Percentiles rank a stretch among this genome's conserved stretches.
These are phyloP conservation scores for Raffaelea albimanens DNA, from an alignment of 2,329 filamentous ascomycete genomes.

Conservation along the genomic window DNA sequence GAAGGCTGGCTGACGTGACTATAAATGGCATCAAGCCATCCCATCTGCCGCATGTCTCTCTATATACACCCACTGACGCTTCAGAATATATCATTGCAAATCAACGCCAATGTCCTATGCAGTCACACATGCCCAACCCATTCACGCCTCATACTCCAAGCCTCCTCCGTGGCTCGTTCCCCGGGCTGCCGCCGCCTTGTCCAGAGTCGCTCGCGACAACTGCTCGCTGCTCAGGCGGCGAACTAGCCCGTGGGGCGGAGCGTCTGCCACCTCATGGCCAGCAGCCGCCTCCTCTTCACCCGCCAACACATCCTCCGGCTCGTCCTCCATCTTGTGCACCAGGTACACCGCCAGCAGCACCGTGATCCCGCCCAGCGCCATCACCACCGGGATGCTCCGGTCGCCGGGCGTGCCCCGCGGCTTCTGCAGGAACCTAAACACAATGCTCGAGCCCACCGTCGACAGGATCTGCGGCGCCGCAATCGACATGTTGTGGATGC, in stretches of 20 bases:
- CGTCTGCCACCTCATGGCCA: neutral
- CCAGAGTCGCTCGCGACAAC: constrained; percentile 31
- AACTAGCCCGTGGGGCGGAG: constrained; percentile 13
- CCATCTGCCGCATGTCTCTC: too few species aligned
- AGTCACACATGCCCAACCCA: neutral
- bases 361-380: constrained; percentile 73
- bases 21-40: too few species aligned
- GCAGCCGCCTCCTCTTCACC: constrained; percentile 3
- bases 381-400: constrained; percentile 75
- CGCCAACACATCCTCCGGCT: constrained; percentile 39
- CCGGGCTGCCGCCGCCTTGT: constrained; percentile 36
- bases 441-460: constrained; percentile 70
- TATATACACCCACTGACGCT: too few species aligned
- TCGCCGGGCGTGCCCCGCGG: constrained; percentile 77
- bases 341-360: constrained; percentile 70
- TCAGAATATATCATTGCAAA: too few species aligned
- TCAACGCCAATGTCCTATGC: too few species aligned
- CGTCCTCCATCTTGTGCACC: constrained; percentile 58
- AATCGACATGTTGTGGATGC: constrained; percentile 92
- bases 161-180: constrained; percentile 39
- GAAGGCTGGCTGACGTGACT: neutral
- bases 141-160: constrained; percentile 28
- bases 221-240: constrained; percentile 32
- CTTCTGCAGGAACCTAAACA: constrained; percentile 83
- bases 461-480: constrained; percentile 87